Percentiles rank a stretch among this genome's conserved stretches.
Conservation (phyloP, 2,329 filamentous ascomycete genomes). For the Bipolaris gigantea region DNA sequence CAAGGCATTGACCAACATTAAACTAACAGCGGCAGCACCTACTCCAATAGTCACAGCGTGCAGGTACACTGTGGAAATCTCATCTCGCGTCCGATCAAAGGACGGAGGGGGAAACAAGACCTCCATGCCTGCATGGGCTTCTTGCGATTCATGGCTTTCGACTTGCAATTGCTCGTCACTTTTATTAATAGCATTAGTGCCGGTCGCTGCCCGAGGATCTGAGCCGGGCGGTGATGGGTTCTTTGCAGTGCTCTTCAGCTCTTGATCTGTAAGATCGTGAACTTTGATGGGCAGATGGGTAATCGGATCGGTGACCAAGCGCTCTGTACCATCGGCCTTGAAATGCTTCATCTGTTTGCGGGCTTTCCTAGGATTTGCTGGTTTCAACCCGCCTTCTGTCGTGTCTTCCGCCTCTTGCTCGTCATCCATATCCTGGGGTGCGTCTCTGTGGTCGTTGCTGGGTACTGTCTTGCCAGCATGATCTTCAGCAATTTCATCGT, state of each 20-base stretch:
- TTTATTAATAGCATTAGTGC: conserved; percentile 51
- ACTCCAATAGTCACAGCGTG: conserved; percentile 48
- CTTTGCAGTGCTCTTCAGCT: conserved; percentile 55
- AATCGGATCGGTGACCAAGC: conserved; percentile 71
- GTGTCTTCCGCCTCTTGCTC: conserved; percentile 45
- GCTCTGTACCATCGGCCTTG: conserved; percentile 52
- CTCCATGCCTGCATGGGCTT: conserved; percentile 51
- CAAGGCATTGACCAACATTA: conserved; percentile 41
- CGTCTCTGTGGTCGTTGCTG: conserved; percentile 14
- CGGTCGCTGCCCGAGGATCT: conserved; percentile 49
- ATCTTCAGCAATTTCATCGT: conserved; percentile 36
- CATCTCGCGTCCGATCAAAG: conserved; percentile 50
- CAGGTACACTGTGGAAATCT: conserved; percentile 52
- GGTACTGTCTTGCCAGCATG: conserved; percentile 33
- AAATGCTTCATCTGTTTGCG: conserved; percentile 55
- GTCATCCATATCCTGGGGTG: conserved; percentile 25
- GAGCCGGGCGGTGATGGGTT: conserved; percentile 50
- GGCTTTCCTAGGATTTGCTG: conserved; percentile 50
- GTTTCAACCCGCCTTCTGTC: conserved; percentile 45
- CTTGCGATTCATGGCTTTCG: conserved; percentile 49
- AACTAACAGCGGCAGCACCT: conserved; percentile 39
- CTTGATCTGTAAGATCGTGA: conserved; percentile 67
- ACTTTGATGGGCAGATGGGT: conserved; percentile 70
- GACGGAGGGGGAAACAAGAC: conserved; percentile 58
- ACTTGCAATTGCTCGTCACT: conserved; percentile 47